A percentile compares a stretch with the other conserved stretches of the same genome.
Conservation (phyloP, 768 basidiomycete species). For the Mycena kentingensis region DNA sequence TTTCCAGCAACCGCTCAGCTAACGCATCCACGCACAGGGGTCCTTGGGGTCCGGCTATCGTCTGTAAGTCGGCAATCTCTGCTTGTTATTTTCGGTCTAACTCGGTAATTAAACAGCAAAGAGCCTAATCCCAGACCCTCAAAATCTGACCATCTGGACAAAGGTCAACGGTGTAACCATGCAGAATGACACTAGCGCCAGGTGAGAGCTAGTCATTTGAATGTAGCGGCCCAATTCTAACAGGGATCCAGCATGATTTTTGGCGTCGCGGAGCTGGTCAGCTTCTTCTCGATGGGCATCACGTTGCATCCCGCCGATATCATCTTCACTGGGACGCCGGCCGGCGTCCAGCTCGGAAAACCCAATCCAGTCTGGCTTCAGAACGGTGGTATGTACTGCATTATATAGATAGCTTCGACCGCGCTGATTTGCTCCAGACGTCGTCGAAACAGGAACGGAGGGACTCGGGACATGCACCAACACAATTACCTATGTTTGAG, state of each 20-base stretch:
- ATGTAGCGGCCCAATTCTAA: too few species aligned
- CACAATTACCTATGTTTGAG: slow-evolving; percentile 32
- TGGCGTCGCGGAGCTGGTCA: slow-evolving; percentile 38
- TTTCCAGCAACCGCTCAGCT: neutral
- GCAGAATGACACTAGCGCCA: slow-evolving; percentile 44
- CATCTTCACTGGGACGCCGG: slow-evolving; percentile 44
- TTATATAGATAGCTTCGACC: too few species aligned
- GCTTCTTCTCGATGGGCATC: slow-evolving; percentile 48
- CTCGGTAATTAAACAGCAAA: slow-evolving; percentile 39
- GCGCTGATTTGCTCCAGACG: too few species aligned
- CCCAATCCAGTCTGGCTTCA: slow-evolving; percentile 37
- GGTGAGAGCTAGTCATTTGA: too few species aligned
- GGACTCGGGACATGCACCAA: slow-evolving; percentile 43
- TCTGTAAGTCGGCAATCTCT: neutral
- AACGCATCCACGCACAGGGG: slow-evolving; percentile 15
- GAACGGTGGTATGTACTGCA: too few species aligned
- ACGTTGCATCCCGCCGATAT: slow-evolving; percentile 45
- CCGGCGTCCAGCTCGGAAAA: slow-evolving; percentile 38
- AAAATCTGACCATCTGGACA: slow-evolving; percentile 43
- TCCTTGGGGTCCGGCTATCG: slow-evolving; percentile 36
- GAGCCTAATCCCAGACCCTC: slow-evolving; percentile 37
- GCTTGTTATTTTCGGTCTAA: neutral
- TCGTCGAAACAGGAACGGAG: slow-evolving; percentile 41
- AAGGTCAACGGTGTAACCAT: slow-evolving; percentile 42
- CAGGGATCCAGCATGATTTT: slow-evolving; percentile 35